Base-by-base conservation (phyloP, 1,139 yeast species). In the Yamadazyma aaseri region DNA sequence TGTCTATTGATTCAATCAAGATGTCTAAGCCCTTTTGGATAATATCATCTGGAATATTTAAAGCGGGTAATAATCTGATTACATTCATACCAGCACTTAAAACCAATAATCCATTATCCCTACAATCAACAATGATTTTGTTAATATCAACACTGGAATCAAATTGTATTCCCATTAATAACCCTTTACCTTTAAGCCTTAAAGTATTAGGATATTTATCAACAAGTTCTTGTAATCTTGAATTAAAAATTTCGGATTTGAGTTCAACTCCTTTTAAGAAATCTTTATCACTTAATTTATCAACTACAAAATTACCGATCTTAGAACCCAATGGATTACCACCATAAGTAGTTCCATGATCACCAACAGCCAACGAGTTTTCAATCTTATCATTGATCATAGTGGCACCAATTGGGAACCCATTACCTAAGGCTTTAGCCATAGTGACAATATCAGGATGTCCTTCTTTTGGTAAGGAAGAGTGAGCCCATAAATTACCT, bases 281-380 rank as follows among this genome's bases (percentile, higher is more conserved):
- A 16, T 66, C 72, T 3, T 71, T 62, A 34, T 81, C 63, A 9
- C 89, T 72, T 31, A 92, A 71, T 46, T 79, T 75, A 33, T 73
- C 79, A 21, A 92, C 64, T 13, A 90, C 95, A 51, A 81, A 81
- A 31, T 74, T 69, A 5, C 92, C 96, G 35, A 92, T 76, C 42
- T 90, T 78, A 27, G 94, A 72, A 2, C 90, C 98, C 42, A 92
- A 68, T 32, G 98, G 97, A 58, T 92, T 92, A 34, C 98, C 98
- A 43, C 98, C 98, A 55, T 85, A 92, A 0, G 98, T 92, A 4
- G 97, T 90, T 33, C 98, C 98, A 56, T 92, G 98, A 55, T 92
- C 98, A 36, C 98, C 98, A 13, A 86, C 92, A 40, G 78, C 71
- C 47, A 92, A 67, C 2, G 71, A 78, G 10, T 67, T 59, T 55